A percentile compares a stretch with the other conserved stretches of the same genome.
These are phyloP conservation scores for Thalassiosira pacifica DNA, from an alignment of 352 stramenopile species.

Conservation along the genomic window DNA sequence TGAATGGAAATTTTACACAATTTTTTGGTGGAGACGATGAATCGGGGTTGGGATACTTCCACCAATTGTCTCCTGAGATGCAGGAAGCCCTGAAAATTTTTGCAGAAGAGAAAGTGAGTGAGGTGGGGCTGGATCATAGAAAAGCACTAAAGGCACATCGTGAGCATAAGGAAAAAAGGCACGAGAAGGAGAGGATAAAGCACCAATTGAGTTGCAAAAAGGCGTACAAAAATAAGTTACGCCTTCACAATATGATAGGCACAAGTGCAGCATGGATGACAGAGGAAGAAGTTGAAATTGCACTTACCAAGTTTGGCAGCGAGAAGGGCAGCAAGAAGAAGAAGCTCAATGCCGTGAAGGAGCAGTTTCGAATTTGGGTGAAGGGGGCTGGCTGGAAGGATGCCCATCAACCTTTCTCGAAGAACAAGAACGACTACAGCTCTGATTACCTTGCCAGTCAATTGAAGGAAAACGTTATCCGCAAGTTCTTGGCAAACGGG, in stretches of 20 bases:
- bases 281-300: background rate
- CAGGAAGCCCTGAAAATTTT: background rate
- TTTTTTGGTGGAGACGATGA: background rate
- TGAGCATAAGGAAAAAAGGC: background rate
- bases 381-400: background rate
- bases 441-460: background rate
- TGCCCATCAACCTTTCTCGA: background rate
- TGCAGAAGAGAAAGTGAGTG: background rate
- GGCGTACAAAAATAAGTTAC: background rate
- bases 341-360: background rate
- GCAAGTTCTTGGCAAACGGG: background rate
- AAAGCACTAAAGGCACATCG: background rate
- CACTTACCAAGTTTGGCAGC: background rate
- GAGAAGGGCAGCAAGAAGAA: background rate
- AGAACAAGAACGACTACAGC: background rate
- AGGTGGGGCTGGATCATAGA: background rate
- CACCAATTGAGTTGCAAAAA: background rate
- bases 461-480: background rate
- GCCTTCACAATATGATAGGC: background rate
- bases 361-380: background rate
- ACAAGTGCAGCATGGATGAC: background rate
- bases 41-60: background rate
- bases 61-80: background rate
- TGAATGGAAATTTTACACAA: background rate
- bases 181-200: background rate